phyloP scores from a whole-genome alignment of 331 rosid genomes.

The Acacia pycnantha region DNA sequence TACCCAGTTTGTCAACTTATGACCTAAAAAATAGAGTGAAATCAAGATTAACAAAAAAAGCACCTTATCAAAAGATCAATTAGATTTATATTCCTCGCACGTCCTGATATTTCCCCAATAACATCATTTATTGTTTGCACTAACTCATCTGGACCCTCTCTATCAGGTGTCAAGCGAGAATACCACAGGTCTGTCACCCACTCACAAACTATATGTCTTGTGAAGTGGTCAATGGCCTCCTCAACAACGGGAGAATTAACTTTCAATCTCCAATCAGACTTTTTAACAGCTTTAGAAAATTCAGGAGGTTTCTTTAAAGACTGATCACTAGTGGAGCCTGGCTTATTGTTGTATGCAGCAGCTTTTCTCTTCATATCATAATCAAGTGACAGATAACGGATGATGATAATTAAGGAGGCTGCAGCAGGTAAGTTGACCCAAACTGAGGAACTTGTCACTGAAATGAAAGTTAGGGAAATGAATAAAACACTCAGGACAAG shows the following conservation, averaged over 20 bases:
- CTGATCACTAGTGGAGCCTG: conserved; percentile 45
- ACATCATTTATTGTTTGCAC: conserved; percentile 66
- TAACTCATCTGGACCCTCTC: conserved; percentile 93
- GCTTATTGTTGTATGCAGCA: conserved; percentile 68
- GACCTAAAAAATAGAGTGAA: conserved; percentile 18
- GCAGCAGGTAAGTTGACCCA: conserved; percentile 98
- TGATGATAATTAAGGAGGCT: conserved; percentile 64
- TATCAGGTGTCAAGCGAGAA: conserved; percentile 85
- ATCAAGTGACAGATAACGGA: conserved; percentile 86
- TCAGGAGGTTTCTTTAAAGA: conserved; percentile 57
- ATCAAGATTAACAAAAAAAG: conserved; percentile 19
- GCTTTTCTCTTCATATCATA: conserved; percentile 87
- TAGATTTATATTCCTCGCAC: conserved; percentile 82
- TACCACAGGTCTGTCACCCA: conserved; percentile 97
- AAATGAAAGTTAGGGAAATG: conserved; percentile 38
- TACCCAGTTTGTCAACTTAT: conserved; percentile 38
- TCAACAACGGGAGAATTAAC: conserved; percentile 93
- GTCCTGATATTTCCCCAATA: conserved; percentile 86
- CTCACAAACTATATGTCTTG: conserved; percentile 84
- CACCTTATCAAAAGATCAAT: conserved; percentile 96
- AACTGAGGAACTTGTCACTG: conserved; percentile 98
- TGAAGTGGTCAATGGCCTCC: conserved; percentile 83
- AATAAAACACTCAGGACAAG: conserved; percentile 29
- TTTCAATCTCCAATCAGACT: conserved; percentile 81
- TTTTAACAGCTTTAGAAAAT: conserved; percentile 50